Percentiles rank a stretch among this genome's conserved stretches.
These are phyloP conservation scores for Leishmania amazonensis DNA, from an alignment of 208 protist genomes.

Conservation along the genomic window DNA sequence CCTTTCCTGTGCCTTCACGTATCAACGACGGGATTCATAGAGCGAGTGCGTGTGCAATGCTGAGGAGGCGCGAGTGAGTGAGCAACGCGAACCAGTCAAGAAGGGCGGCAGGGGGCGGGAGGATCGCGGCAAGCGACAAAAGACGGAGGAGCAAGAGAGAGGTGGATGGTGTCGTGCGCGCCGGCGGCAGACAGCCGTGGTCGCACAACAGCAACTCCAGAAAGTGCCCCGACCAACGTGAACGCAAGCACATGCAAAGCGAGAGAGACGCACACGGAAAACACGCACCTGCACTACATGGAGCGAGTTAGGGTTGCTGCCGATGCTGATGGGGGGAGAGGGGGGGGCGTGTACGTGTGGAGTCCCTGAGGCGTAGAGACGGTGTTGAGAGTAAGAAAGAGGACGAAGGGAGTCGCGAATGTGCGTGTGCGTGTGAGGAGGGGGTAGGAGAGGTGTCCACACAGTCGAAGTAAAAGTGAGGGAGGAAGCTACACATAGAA, in stretches of 20 bases:
- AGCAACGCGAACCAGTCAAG: background rate
- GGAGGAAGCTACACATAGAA: background rate
- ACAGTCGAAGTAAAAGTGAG: background rate
- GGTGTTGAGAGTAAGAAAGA: background rate
- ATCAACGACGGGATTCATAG: background rate
- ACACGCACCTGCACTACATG: background rate
- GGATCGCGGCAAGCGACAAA: background rate
- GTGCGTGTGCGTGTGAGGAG: background rate
- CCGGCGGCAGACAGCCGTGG: background rate
- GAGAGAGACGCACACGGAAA: background rate
- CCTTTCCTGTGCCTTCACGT: background rate
- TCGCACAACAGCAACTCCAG: background rate
- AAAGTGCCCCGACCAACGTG: background rate
- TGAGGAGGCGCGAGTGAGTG: background rate
- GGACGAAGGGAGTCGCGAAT: background rate
- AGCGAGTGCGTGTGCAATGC: background rate
- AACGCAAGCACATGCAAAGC: background rate
- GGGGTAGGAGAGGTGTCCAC: background rate
- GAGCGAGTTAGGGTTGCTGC: background rate
- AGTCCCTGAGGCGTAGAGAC: background rate
- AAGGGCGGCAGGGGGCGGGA: background rate
- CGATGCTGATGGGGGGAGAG: background rate
- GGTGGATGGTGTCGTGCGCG: background rate
- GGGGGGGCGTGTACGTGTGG: background rate
- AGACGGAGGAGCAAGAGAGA: background rate